Evolutionary conservation across 805 yeast genomes (phyloP), one percentile per base, ranked within the genome.

Genomic region (Lipomyces kockii): DNA sequence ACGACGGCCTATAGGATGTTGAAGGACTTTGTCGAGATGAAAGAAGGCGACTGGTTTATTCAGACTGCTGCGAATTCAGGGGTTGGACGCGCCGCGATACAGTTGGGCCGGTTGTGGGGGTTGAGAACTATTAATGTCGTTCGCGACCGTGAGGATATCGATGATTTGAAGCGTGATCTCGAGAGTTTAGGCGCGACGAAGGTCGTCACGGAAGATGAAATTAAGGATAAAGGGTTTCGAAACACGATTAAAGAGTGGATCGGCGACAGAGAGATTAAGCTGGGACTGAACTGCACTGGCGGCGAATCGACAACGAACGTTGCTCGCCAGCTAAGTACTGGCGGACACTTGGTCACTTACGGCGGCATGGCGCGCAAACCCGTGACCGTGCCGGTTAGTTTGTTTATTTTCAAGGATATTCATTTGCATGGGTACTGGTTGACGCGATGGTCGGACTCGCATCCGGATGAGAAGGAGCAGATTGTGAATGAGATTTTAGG

Each of bases 331-430:
- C 83, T 95, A 64, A 87, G 86, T 51, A 80, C 82, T 17, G 86
- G 90, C 73, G 97, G 95, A 1, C 84, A 87, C 59, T 81, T 95
- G 82, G 86, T 92, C 73, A 92, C 98, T 0, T 95, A 95, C 76
- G 99, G 99, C 43, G 98, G 97, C 51, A 95, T 95, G 99, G 91
- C 98, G 2, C 87, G 89, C 83, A 93, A 91, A 80, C 99, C 99
- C 1, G 96, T 95, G 11, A 85, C 86, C n/a, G 79, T 95, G 64
- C 97, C 98, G 52, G 92, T 97, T 0, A 86, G 97, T 0, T 80
- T 91, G 67, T 91, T 91, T 76, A 93, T 95, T 71, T 95, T 95
- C 83, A 95, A 94, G 79, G 90, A 93, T 75, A 79, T 95, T 64
- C 87, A 89, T 5, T 87, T 92, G 62, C 85, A 87, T 35, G 99